These are phyloP conservation scores for Cynara cardunculus DNA, from an alignment of 129 eudicot genomes.

Conservation along the genomic window DNA sequence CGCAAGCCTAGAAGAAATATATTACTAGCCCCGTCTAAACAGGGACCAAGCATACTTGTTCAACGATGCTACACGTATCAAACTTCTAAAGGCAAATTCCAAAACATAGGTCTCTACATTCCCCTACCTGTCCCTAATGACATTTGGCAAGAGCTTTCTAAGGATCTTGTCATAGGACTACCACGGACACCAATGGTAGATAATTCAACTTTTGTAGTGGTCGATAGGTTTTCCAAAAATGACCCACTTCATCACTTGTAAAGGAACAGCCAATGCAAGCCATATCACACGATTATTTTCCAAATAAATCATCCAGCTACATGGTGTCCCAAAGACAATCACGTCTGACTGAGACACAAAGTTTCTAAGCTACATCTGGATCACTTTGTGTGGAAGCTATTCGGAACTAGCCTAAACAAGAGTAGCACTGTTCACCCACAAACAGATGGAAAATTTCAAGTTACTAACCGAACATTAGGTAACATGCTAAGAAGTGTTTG, in stretches of 20 bases:
- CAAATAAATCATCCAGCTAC: no score
- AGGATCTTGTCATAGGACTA: not conserved
- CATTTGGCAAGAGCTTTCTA: slow-evolving; percentile 6
- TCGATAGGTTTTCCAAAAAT: not conserved
- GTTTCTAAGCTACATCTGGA: no score
- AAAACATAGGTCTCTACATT: not conserved
- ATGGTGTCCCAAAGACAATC: no score
- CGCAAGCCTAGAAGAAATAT: not conserved
- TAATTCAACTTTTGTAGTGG: not conserved
- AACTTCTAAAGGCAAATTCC: not conserved
- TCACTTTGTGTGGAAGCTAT: no score
- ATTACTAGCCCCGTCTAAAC: slow-evolving; percentile 6
- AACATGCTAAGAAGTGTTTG: not conserved
- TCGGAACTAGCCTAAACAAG: no score
- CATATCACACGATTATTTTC: no score
- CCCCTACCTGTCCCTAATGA: not conserved
- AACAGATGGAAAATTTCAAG: not conserved
- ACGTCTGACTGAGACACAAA: no score
- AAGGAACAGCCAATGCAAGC: no score
- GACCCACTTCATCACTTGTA: not conserved
- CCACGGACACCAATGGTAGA: not conserved
- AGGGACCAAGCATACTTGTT: not conserved
- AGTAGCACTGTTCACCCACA: no score
- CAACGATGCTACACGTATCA: not conserved
- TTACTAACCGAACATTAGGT: no score